A percentile compares a stretch with the other conserved stretches of the same genome.
phyloP scores from a whole-genome alignment of 2,329 filamentous ascomycete genomes.

The Penicillium corylophilum region DNA sequence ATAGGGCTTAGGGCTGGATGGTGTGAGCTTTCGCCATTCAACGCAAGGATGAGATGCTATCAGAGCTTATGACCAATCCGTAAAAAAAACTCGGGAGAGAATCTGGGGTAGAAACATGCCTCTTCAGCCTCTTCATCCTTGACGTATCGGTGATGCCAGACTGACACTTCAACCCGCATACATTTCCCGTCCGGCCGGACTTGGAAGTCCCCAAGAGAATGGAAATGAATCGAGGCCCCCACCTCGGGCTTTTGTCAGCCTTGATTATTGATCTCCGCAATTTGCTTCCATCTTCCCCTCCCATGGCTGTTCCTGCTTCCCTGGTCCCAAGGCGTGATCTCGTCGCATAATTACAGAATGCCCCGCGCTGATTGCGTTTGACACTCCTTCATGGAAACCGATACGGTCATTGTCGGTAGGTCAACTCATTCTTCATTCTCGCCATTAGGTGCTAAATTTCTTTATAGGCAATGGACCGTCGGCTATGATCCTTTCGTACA shows the following conservation, averaged over 20 bases:
- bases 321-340: slow-evolving; percentile 8
- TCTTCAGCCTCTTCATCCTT: too few relatives aligned
- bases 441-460: neutral
- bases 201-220: neutral
- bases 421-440: slow-evolving; percentile 9
- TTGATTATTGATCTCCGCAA: slow-evolving; percentile 24
- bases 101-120: neutral
- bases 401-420: slow-evolving; percentile 48
- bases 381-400: slow-evolving; percentile 36
- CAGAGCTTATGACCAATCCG: too few relatives aligned
- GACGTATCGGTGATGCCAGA: neutral
- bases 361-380: slow-evolving; percentile 27
- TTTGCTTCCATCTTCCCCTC: neutral
- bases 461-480: slow-evolving; percentile 59
- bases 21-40: neutral
- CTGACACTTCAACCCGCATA: too few relatives aligned
- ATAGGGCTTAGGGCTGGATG: slow-evolving; percentile 31
- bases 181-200: neutral
- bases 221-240: slow-evolving; percentile 1
- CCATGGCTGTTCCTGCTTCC: slow-evolving; percentile 21
- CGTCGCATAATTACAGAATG: slow-evolving; percentile 34
- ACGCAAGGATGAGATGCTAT: neutral
- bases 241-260: slow-evolving; percentile 31
- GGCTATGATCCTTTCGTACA: slow-evolving; percentile 61
- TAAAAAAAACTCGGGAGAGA: neutral